These are phyloP conservation scores for Calycina marina DNA, from an alignment of 2,329 filamentous ascomycete species.

Conservation along the genomic window DNA sequence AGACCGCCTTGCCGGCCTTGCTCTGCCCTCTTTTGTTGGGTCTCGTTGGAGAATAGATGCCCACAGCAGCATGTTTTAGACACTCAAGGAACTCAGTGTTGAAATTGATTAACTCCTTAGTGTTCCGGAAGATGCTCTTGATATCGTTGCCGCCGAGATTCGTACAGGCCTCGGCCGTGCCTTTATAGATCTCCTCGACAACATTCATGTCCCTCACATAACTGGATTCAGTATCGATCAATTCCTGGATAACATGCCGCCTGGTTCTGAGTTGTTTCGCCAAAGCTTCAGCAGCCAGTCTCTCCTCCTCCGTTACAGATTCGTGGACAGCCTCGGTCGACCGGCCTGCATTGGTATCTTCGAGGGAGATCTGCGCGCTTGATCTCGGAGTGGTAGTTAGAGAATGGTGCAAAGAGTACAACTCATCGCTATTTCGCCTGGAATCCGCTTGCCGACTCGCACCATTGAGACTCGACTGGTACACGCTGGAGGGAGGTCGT, in stretches of 20 bases:
- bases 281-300: slow-evolving; percentile 36
- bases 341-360: slow-evolving; percentile 6
- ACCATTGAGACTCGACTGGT: slow-evolving; percentile 17
- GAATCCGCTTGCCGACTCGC: slow-evolving; percentile 14
- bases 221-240: slow-evolving; percentile 81
- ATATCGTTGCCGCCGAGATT: slow-evolving; percentile 72
- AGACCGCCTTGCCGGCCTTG: slow-evolving; percentile 16
- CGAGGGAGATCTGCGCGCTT: slow-evolving; percentile 18
- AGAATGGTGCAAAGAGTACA: slow-evolving; percentile 18
- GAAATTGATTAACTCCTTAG: slow-evolving; percentile 78
- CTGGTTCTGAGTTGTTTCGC: slow-evolving; percentile 65
- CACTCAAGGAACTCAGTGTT: slow-evolving; percentile 66
- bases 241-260: slow-evolving; percentile 74
- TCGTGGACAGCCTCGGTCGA: slow-evolving; percentile 6
- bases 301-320: slow-evolving; percentile 21
- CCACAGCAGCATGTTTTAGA: slow-evolving; percentile 66
- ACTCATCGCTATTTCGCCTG: slow-evolving; percentile 18
- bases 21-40: slow-evolving; percentile 24
- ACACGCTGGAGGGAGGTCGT: slow-evolving; percentile 14
- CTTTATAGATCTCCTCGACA: slow-evolving; percentile 93
- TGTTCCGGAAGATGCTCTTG: slow-evolving; percentile 84
- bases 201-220: slow-evolving; percentile 96
- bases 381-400: slow-evolving; percentile 20
- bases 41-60: slow-evolving; percentile 56
- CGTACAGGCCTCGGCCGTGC: slow-evolving; percentile 69